Base-by-base conservation (phyloP, 306 rosid genomes). In the Delonix regia region DNA sequence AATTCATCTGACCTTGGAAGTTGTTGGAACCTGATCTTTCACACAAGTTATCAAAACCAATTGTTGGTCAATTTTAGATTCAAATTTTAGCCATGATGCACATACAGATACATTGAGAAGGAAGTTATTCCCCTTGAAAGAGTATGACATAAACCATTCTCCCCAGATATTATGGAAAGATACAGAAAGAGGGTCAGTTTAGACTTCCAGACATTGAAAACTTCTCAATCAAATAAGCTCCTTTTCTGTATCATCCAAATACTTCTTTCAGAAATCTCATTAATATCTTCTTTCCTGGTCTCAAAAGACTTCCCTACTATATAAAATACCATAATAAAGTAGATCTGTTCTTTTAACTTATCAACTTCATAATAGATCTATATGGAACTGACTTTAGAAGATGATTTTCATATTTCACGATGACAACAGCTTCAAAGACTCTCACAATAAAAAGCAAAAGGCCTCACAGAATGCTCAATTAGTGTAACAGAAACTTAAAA, bases 1-100 rank as follows among this genome's bases (percentile, higher is more conserved):
- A 71, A 53, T 36, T 72, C 19, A 49, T 76, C 78, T 66, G 28
- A 13, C 47, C 45, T 48, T 47, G 76, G 62, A 71, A 21, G 55
- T 71, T 56, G 63, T 71, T 84, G 82, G 56, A 83, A 56, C 52
- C 73, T 21, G 25, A 75, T 79, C 75, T 33, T 75, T 69, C 25
- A 52, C 83, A 78, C 44, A 74, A 48, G 42, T 79, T 60, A 39
- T 45, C 41, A 70, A 51, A 55, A 60, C 59, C 72, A 70, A 69
- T 30, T 56, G 57, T 51, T 1, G 24, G 25, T 51, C 57, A 51
- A n/a, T n/a, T 51, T n/a, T 18, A 51, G 24, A 51, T 51, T n/a
- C 25, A 51, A 49, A 51, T 49, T 45, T 45, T 12, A 49, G 9
- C 22, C 55, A 49, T 15, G 55, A 49, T 49, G 22, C 7, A 51